These are phyloP conservation scores for Zymoseptoria ardabiliae DNA, from an alignment of 2,329 filamentous ascomycete species.

Conservation along the genomic window DNA sequence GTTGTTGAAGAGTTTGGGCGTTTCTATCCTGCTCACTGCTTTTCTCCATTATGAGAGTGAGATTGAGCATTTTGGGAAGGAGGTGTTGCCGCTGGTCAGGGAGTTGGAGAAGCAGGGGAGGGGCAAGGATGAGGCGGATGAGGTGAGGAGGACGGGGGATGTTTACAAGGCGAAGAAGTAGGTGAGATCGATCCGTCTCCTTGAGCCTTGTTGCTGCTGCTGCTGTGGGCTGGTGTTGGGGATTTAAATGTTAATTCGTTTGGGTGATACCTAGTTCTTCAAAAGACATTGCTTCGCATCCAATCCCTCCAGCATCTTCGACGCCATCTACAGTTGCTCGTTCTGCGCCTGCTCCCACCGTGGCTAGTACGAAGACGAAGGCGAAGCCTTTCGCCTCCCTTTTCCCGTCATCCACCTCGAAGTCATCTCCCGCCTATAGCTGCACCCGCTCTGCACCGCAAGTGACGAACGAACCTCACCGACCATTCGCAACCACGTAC, in stretches of 20 bases:
- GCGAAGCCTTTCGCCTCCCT: background rate
- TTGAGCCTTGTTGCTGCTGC: background rate
- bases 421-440: background rate
- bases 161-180: slow-evolving; percentile 34
- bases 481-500: background rate
- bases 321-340: background rate
- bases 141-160: slow-evolving; percentile 43
- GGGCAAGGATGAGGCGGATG: slow-evolving; percentile 41
- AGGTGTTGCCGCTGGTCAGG: slow-evolving; percentile 43
- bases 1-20: slow-evolving; percentile 40
- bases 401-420: background rate
- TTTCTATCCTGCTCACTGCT: slow-evolving; percentile 40
- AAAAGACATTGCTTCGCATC: background rate
- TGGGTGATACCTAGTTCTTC: slow-evolving; percentile 7
- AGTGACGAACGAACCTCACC: background rate
- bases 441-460: background rate
- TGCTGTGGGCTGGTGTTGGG: background rate
- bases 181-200: slow-evolving; percentile 18
- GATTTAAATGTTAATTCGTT: slow-evolving; percentile 1
- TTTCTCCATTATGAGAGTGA: slow-evolving; percentile 49
- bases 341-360: background rate
- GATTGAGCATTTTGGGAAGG: slow-evolving; percentile 42
- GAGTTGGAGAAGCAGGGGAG: slow-evolving; percentile 42
- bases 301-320: background rate
- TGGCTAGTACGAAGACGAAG: background rate